phyloP scores from a whole-genome alignment of 371 early-diverging fungal species.

The Apophysomyces sp. region DNA sequence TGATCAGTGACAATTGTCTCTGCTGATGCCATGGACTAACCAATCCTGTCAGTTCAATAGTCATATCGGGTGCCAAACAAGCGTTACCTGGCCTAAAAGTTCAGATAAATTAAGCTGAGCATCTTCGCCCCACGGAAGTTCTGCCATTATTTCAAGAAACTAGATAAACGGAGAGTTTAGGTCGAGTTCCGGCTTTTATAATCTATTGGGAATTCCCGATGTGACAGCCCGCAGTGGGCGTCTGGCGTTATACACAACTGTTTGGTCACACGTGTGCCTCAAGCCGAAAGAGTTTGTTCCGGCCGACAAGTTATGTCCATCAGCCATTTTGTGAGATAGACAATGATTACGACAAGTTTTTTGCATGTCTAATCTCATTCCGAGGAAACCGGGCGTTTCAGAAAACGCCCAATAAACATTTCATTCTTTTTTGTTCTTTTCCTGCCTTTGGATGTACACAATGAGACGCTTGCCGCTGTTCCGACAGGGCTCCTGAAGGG shows the following conservation, averaged over 20 bases:
- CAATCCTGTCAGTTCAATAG: neutral
- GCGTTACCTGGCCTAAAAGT: constrained; percentile 9
- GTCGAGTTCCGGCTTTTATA: too few relatives aligned
- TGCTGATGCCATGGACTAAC: constrained; percentile 17
- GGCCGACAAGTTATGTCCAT: too few relatives aligned
- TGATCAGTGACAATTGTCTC: constrained; percentile 5
- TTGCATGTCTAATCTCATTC: too few relatives aligned
- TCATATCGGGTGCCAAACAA: neutral
- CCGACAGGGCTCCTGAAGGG: too few relatives aligned
- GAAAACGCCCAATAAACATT: neutral
- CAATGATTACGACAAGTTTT: too few relatives aligned
- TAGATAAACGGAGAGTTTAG: neutral
- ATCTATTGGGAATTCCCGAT: too few relatives aligned
- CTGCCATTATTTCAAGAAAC: neutral
- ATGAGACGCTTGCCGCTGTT: neutral
- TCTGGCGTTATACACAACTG: too few relatives aligned
- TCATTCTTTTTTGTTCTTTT: neutral
- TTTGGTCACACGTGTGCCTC: too few relatives aligned
- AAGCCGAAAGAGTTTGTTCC: too few relatives aligned
- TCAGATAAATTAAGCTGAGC: constrained; percentile 12
- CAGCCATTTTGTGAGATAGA: too few relatives aligned
- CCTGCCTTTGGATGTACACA: neutral
- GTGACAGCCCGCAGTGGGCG: too few relatives aligned
- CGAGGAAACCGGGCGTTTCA: neutral
- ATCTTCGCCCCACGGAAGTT: constrained; percentile 14